Conservation (phyloP, 495 filamentous ascomycete genomes). For the Pyrenula aspistea region DNA sequence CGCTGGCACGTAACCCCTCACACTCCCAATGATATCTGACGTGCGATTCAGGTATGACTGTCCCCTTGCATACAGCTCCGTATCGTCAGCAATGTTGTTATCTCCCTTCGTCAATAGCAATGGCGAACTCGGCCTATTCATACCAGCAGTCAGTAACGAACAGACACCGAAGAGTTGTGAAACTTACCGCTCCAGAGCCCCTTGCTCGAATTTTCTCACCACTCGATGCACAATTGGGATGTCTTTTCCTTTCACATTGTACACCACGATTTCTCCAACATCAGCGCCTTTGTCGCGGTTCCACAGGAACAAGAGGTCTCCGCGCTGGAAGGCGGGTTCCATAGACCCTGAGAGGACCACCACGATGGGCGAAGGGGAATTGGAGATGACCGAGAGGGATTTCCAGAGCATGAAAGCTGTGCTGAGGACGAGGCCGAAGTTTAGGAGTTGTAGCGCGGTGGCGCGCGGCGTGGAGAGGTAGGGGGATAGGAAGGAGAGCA, state of each 20-base stretch:
- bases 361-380: slow-evolving; percentile 87
- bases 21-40: slow-evolving; percentile 87
- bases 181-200: slow-evolving; percentile 29
- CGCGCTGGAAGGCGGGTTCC: slow-evolving; percentile 95
- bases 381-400: slow-evolving; percentile 71
- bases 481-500: slow-evolving; percentile 59
- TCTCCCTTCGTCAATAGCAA: slow-evolving; percentile 93
- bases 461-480: slow-evolving; percentile 65
- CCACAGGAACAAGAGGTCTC: slow-evolving; percentile 89
- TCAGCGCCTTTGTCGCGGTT: slow-evolving; percentile 60
- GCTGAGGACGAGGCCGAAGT: slow-evolving; percentile 87
- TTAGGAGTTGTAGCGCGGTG: slow-evolving; percentile 77
- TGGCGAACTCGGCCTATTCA: slow-evolving; percentile 9
- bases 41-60: slow-evolving; percentile 76
- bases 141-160: slow-evolving; percentile 1
- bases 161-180: too few species aligned
- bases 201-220: slow-evolving; percentile 55
- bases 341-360: slow-evolving; percentile 91
- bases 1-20: slow-evolving; percentile 85
- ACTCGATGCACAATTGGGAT: slow-evolving; percentile 91
- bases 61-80: slow-evolving; percentile 75
- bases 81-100: slow-evolving; percentile 91
- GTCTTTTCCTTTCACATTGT: slow-evolving; percentile 83
- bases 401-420: slow-evolving; percentile 99
- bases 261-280: slow-evolving; percentile 86